These are phyloP conservation scores for Pelagophyceae sp. DNA, from an alignment of 352 stramenopile species.

Conservation along the genomic window DNA sequence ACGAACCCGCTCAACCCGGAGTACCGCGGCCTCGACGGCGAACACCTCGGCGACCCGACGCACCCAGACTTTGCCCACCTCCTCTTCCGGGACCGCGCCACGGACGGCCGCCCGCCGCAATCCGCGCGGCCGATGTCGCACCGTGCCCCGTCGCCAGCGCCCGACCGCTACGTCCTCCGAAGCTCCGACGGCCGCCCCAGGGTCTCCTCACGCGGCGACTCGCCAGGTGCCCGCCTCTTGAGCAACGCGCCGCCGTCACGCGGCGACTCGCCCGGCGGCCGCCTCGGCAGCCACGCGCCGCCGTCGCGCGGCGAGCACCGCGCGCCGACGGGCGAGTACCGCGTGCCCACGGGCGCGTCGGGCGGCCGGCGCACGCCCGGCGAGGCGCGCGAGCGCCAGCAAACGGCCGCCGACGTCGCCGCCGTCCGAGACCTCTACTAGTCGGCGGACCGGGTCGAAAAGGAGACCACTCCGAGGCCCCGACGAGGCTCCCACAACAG, in stretches of 20 bases:
- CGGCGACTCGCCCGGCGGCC: too few relatives aligned
- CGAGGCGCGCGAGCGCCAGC: neutral
- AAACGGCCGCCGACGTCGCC: neutral
- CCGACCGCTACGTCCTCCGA: neutral
- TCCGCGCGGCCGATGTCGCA: neutral
- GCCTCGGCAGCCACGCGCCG: too few relatives aligned
- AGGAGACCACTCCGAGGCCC: too few relatives aligned
- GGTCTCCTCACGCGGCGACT: neutral
- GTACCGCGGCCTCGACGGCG: conserved; percentile 44
- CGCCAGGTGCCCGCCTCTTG: too few relatives aligned
- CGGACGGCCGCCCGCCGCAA: neutral
- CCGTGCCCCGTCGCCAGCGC: neutral
- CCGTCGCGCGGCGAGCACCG: too few relatives aligned
- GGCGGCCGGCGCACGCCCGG: neutral
- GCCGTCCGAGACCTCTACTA: neutral
- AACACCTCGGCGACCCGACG: conserved; percentile 24
- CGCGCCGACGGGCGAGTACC: too few relatives aligned
- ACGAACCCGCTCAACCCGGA: conserved; percentile 45
- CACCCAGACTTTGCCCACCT: conserved; percentile 11
- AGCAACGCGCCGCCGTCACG: too few relatives aligned
- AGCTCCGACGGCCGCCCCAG: neutral
- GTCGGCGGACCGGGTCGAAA: too few relatives aligned
- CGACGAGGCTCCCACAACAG: too few relatives aligned
- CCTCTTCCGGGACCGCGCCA: neutral
- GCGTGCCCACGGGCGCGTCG: neutral